These are phyloP conservation scores for Cladosporium sp. DNA, from an alignment of 2,329 filamentous ascomycete species.

Conservation along the genomic window DNA sequence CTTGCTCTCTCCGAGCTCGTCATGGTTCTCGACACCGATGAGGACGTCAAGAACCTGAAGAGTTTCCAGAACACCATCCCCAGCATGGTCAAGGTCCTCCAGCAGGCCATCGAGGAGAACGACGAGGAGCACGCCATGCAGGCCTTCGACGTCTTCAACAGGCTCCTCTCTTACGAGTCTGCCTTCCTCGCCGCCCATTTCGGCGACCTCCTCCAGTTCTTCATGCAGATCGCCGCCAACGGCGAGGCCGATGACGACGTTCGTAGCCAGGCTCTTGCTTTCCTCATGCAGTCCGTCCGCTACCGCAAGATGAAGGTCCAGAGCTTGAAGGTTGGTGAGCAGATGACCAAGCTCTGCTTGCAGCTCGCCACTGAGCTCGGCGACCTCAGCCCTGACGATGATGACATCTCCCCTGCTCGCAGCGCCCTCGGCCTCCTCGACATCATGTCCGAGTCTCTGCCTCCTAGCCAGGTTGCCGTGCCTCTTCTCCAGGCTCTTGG, in stretches of 20 bases:
- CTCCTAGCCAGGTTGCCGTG: slow-evolving; percentile 90
- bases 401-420: slow-evolving; percentile 81
- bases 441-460: slow-evolving; percentile 81
- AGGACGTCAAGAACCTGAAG: slow-evolving; percentile 71
- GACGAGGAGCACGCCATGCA: slow-evolving; percentile 86
- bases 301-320: slow-evolving; percentile 97
- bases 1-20: slow-evolving; percentile 85
- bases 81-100: slow-evolving; percentile 84
- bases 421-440: slow-evolving; percentile 86
- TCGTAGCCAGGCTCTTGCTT: slow-evolving; percentile 84
- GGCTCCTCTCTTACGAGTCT: slow-evolving; percentile 85
- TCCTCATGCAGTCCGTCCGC: slow-evolving; percentile 87
- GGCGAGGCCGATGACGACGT: slow-evolving; percentile 78
- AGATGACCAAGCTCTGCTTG: slow-evolving; percentile 83
- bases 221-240: slow-evolving; percentile 82
- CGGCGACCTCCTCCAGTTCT: slow-evolving; percentile 86
- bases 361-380: slow-evolving; percentile 88
- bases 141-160: slow-evolving; percentile 96
- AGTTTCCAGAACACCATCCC: slow-evolving; percentile 80
- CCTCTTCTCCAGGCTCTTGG: slow-evolving; percentile 86
- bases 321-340: slow-evolving; percentile 79
- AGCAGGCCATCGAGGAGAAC: slow-evolving; percentile 70
- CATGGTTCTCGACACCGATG: slow-evolving; percentile 83
- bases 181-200: slow-evolving; percentile 82
- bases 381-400: slow-evolving; percentile 69